These are phyloP conservation scores for Tremella mesenterica DNA, from an alignment of 768 basidiomycete species.

Conservation along the genomic window DNA sequence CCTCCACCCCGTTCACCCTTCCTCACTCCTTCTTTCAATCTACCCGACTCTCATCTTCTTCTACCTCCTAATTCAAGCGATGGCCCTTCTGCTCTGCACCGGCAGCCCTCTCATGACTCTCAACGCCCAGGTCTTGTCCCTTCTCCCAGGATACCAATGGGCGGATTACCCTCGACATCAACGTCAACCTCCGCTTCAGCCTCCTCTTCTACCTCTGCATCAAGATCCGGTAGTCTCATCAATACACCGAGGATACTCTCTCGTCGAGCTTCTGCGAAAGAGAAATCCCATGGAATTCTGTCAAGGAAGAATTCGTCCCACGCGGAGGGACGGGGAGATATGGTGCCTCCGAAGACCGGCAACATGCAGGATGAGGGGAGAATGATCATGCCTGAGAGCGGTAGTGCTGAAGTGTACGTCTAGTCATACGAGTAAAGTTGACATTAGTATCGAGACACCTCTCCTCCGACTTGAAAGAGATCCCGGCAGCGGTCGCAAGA, in stretches of 20 bases:
- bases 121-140: conserved; percentile 1
- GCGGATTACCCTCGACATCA: background rate
- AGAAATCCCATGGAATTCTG: background rate
- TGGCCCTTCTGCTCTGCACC: background rate
- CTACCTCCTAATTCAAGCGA: background rate
- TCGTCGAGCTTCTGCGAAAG: conserved; percentile 10
- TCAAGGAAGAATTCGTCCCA: conserved; percentile 5
- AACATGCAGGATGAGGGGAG: conserved; percentile 21
- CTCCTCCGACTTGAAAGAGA: conserved; percentile 30
- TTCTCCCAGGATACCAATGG: background rate
- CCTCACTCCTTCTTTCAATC: background rate
- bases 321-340: background rate
- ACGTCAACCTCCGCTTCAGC: background rate
- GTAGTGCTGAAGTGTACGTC: conserved; percentile 25
- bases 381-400: conserved; percentile 19
- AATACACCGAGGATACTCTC: conserved; percentile 15
- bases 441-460: conserved; percentile 38
- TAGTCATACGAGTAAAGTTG: background rate
- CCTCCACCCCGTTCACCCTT: no score
- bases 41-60: background rate
- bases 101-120: background rate
- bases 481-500: conserved; percentile 43
- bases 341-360: no score
- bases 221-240: conserved; percentile 8
- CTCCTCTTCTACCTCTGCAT: conserved; percentile 1